These are phyloP conservation scores for Nigrospora sphaerica DNA, from an alignment of 2,329 filamentous ascomycete genomes.

Conservation along the genomic window DNA sequence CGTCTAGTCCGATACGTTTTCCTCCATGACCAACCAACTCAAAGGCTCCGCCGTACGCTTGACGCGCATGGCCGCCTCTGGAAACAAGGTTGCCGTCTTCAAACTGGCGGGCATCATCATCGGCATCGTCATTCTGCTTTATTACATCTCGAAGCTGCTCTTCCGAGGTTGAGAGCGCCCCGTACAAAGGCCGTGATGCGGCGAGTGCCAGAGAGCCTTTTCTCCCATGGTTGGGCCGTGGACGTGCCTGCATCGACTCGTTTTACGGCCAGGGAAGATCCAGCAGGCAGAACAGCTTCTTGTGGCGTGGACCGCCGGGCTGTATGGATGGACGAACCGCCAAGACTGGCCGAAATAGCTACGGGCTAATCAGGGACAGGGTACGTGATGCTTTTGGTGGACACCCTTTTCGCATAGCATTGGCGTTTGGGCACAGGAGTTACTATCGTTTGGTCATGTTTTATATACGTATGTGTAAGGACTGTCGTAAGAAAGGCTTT, in stretches of 20 bases:
- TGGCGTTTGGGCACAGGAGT: conserved; percentile 19
- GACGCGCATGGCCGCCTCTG: conserved; percentile 82
- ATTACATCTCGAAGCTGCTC: conserved; percentile 61
- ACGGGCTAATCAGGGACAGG: too few relatives aligned
- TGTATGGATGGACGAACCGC: too few relatives aligned
- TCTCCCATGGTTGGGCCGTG: too few relatives aligned
- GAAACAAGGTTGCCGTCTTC: conserved; percentile 85
- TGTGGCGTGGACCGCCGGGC: too few relatives aligned
- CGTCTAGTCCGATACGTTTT: conserved; percentile 77
- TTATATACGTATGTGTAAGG: too few relatives aligned
- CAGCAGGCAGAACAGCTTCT: too few relatives aligned
- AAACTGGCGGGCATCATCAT: conserved; percentile 83
- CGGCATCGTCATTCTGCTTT: conserved; percentile 65
- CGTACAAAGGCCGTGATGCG: too few relatives aligned
- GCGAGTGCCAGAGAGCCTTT: too few relatives aligned
- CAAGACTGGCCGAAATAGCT: too few relatives aligned
- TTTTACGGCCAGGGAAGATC: too few relatives aligned
- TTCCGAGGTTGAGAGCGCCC: conserved; percentile 32
- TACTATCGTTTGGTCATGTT: background rate
- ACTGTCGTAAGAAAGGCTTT: too few relatives aligned
- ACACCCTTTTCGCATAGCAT: conserved; percentile 22
- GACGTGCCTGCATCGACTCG: too few relatives aligned
- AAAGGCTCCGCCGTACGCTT: conserved; percentile 78
- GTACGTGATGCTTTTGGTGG: background rate
- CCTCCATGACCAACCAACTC: conserved; percentile 72